Base-by-base conservation (phyloP, 495 filamentous ascomycete species). In the Penicillium bovifimosum region DNA sequence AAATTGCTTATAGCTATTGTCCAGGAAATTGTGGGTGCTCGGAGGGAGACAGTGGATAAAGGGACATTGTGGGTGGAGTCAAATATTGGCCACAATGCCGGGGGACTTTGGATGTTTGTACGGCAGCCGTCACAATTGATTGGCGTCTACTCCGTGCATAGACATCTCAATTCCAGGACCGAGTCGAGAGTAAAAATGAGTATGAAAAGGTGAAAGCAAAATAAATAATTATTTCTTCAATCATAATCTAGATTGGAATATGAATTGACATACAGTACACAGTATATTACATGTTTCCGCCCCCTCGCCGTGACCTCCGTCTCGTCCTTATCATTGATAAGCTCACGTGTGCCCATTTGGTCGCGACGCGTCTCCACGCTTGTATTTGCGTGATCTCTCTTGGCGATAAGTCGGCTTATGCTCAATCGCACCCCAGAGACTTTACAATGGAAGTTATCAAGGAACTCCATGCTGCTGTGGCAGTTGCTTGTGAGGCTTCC, bases 361-460 rank as follows among this genome's bases (percentile, higher is more conserved):
- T 52, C 57, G 54, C 42, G 61, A 56, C 32, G 17, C 14, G 18
- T 33, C 20, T 16, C 26, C 41, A 26, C 32, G 36, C 14, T 42
- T 14, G 8, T 9, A 5, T 43, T 13, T 11, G 1, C n/a, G 8
- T 7, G 9, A 5, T 8, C 13, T 26, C 13, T 17, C 28, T 45
- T 28, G 20, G 20, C 11, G 9, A 14, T 17, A 5, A 43, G 10
- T n/a, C n/a, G n/a, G 9, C 8, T 9, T 41, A 36, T 24, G 20
- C 34, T 31, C 24, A 7, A 31, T 41, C 10, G n/a, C 26, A 35
- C 16, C 31, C 20, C 27, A 29, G 13, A 34, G 11, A 53, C 6
- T 11, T 8, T 41, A 17, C 26, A n/a, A 76, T 76, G 73, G 73
- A 76, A 18, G 36, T 63, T 26, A 36, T 76, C n/a, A 67, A 64